Evolutionary conservation across 306 rosid genomes (phyloP).

Genomic region (Cicer yamashitae): DNA sequence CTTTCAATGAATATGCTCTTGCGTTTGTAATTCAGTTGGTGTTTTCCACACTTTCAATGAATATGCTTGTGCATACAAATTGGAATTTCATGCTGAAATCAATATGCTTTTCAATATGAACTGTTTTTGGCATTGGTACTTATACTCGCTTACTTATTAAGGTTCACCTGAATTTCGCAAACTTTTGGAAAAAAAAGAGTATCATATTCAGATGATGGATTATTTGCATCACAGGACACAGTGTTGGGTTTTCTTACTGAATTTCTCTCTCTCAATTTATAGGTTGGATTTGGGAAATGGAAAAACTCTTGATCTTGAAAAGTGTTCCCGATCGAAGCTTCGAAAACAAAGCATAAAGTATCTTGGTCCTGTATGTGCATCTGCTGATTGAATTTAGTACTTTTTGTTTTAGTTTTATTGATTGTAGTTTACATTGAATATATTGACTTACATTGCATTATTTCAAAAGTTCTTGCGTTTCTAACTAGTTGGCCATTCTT

Average conservation of each 20-base stretch:
- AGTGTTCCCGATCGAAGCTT: slow-evolving; percentile 71
- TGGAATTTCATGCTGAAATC: not conserved
- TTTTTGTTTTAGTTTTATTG: not conserved
- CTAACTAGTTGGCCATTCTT: slow-evolving; percentile 37
- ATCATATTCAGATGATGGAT: not conserved
- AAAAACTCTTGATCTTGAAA: slow-evolving; percentile 66
- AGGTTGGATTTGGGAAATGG: slow-evolving; percentile 95
- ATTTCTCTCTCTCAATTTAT: slow-evolving; percentile 23
- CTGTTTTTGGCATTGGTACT: not conserved
- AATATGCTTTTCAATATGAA: not conserved
- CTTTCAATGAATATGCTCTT: not conserved
- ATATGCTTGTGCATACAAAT: not conserved
- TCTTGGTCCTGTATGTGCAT: slow-evolving; percentile 87
- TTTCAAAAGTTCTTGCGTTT: slow-evolving; percentile 31
- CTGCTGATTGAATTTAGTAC: slow-evolving; percentile 17
- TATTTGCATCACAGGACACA: not conserved
- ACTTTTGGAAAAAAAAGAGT: not conserved
- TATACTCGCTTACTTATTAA: not conserved
- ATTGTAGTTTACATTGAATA: slow-evolving; percentile 20
- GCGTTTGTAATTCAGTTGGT: not conserved
- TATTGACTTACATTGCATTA: slow-evolving; percentile 11
- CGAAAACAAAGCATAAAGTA: slow-evolving; percentile 81
- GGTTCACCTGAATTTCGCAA: not conserved
- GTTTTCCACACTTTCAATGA: not conserved
- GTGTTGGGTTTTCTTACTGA: slow-evolving; percentile 24